A percentile compares a stretch with the other conserved stretches of the same genome.
phyloP scores from a whole-genome alignment of 2,329 filamentous ascomycete species.

The Parastagonospora avenae region DNA sequence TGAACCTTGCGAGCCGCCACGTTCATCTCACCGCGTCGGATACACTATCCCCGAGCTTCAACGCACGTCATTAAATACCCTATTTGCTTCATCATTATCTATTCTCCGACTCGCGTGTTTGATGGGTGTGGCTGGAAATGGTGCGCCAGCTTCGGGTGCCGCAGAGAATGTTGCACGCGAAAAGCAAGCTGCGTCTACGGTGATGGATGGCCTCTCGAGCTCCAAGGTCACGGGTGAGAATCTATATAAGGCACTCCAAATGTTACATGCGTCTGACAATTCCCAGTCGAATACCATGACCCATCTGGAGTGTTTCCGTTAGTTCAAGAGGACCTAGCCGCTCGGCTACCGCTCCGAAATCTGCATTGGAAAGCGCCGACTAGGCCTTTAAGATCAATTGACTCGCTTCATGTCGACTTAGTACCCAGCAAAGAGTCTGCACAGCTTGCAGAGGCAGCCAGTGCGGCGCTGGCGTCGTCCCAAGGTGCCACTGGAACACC shows the following conservation, averaged over 20 bases:
- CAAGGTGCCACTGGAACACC: constrained; percentile 21
- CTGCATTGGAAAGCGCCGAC: constrained; percentile 97
- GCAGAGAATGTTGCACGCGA: constrained; percentile 42
- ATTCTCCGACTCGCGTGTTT: constrained; percentile 24
- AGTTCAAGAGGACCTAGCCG: constrained; percentile 75
- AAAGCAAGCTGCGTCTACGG: constrained; percentile 34
- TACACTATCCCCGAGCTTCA: constrained; percentile 24
- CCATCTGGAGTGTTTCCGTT: constrained; percentile 86
- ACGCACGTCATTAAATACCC: constrained; percentile 20
- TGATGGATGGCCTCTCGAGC: constrained; percentile 51
- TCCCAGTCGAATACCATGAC: constrained; percentile 90
- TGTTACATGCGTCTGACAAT: constrained; percentile 22
- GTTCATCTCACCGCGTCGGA: constrained; percentile 22
- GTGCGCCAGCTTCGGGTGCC: constrained; percentile 43
- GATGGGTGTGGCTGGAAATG: constrained; percentile 46
- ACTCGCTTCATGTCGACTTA: constrained; percentile 88
- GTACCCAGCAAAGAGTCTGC: constrained; percentile 63
- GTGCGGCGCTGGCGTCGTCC: constrained; percentile 24
- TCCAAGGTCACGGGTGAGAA: constrained; percentile 57
- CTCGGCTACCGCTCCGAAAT: constrained; percentile 83
- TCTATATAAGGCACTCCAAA: not conserved
- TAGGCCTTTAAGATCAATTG: constrained; percentile 89
- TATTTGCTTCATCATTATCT: constrained; percentile 5
- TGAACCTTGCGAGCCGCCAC: constrained; percentile 23
- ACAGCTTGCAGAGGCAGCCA: constrained; percentile 42